phyloP scores from a whole-genome alignment of 441 rosid species.

The Aquilaria agallochum region DNA sequence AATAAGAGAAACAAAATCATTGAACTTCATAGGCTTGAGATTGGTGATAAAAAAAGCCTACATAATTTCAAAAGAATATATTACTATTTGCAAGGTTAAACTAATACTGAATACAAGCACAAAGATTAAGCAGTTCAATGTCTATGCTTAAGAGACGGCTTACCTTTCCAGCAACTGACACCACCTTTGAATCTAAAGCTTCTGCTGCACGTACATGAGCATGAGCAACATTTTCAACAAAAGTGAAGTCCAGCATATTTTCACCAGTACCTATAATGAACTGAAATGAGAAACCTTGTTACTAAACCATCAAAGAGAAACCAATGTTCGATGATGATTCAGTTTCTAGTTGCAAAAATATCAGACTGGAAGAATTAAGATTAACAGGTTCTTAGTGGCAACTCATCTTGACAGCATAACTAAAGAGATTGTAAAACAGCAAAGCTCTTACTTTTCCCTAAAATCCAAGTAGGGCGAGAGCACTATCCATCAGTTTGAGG shows the following conservation, averaged over 20 bases:
- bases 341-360: constrained; percentile 1
- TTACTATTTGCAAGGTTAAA: background rate
- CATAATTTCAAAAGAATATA: constrained; percentile 21
- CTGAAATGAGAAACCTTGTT: constrained; percentile 60
- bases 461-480: no score
- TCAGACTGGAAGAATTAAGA: background rate
- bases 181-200: constrained; percentile 62
- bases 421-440: no score
- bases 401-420: no score
- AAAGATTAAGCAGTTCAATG: constrained; percentile 1
- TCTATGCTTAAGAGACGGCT: constrained; percentile 2
- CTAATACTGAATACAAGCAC: constrained; percentile 3
- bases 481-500: no score
- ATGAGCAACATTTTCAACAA: constrained; percentile 77
- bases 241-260: constrained; percentile 86
- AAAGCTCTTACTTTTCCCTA: no score
- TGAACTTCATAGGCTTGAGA: constrained; percentile 67
- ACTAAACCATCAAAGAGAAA: constrained; percentile 23
- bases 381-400: background rate
- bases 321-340: constrained; percentile 3
- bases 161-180: constrained; percentile 95
- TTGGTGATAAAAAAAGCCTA: constrained; percentile 92
- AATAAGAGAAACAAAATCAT: constrained; percentile 66
- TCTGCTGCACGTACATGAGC: constrained; percentile 79
- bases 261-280: constrained; percentile 75